Evolutionary conservation across 2,329 filamentous ascomycete genomes (phyloP), one percentile per base, ranked within the genome.

Genomic region (Neofusicoccum cordaticola): DNA sequence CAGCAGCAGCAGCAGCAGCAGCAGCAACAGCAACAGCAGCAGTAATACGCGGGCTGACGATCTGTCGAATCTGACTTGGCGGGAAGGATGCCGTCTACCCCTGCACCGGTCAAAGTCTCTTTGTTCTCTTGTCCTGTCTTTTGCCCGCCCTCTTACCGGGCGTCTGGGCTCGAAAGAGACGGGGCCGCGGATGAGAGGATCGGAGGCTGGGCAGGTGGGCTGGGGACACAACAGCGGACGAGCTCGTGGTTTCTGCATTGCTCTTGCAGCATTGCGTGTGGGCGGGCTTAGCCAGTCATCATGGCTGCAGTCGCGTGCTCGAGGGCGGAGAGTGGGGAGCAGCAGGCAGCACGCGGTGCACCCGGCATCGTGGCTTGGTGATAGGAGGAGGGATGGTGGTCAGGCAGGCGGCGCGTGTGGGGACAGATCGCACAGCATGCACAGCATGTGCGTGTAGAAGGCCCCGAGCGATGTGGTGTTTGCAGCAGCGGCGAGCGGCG

Each of bases 271-370:
- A 31, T 31, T 31, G 7, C 27, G 27, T 31, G 27, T 4, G 27
- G 27, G 27, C 27, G 27, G 27, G 27, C 27, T 13, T 37, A 60
- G 56, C 42, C 39, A 60, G 56, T 60, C 56, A 60, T 60, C 27
- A n/a, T 27, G 41, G 56, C 53, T 57, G 53, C 51, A 57, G 19
- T 44, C 53, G 53, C 35, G 53, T 57, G 53, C 39, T 57, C 39
- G 22, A 57, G 22, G 39, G 39, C 53, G 53, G 39, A 44, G 39
- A 45, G 37, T 44, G 42, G 22, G 27, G 56, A 47, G 56, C 27
- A 37, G 41, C 15, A 17, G 27, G 19, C 31, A 17, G 9, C 12
- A 39, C 22, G 56, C 56, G 56, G 19, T 44, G 47, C 15, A 44
- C n/a, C 22, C 13, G 41, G 42, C 42, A 42, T 35, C 27, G 27